Evolutionary conservation across 2,329 filamentous ascomycete genomes (phyloP), one percentile per base, ranked within the genome.

Genomic region (Beauveria sp.): DNA sequence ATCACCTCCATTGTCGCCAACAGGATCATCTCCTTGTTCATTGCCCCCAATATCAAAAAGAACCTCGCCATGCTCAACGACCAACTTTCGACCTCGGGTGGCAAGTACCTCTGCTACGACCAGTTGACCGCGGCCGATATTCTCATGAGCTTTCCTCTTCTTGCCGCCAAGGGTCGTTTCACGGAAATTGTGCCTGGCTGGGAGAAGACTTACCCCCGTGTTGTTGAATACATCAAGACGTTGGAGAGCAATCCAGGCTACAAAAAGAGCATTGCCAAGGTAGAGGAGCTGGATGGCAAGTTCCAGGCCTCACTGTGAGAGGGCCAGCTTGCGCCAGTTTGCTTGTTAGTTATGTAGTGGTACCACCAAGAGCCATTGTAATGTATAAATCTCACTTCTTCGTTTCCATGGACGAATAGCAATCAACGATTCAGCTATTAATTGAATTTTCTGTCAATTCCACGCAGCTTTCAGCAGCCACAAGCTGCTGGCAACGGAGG

Each of bases 41-140:
- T 82, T 60, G 68, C 77, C 55, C 81, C 80, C 65, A 83, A 82
- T 67, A 66, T 78, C 57, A 76, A 76, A 66, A 71, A 68, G 63
- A 77, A 83, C 66, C 72, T 84, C 26, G 67, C 63, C n/a, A 75
- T 85, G 67, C 66, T 85, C 46, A 79, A 85, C 65, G 69, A 74
- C 38, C 77, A 79, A 64, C 75, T 85, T 18, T 69, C 72, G 28
- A 78, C 77, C 6, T 78, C 79, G 1, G 75, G 76, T 38, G 72
- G 73, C 14, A 66, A 67, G 51, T 85, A 81, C 67, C 71, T 85
- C 28, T 83, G 81, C 65, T 79, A 81, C 26, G 67, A 72, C 22
- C 66, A 72, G 47, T 73, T 84, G 57, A 81, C 80, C 2, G 77
- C 80, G 1, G 82, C 80, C 7, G 81, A 83, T 64, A 78, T 84